Conservation (phyloP, 495 filamentous ascomycete genomes). For the Astrothelium macrocarpum region DNA sequence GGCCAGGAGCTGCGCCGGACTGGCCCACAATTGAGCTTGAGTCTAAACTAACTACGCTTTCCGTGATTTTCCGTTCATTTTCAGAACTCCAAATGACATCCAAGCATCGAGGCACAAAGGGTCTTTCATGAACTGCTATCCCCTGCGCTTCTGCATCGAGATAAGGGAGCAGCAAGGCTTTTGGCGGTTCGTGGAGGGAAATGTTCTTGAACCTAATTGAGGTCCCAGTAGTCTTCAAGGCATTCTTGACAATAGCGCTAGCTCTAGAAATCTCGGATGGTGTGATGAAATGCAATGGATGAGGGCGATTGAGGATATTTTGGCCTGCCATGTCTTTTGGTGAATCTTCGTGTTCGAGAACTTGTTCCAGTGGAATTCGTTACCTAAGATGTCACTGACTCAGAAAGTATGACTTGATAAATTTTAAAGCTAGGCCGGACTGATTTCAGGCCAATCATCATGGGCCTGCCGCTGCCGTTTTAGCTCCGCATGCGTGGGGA, state of each 20-base stretch:
- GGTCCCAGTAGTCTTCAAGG: not conserved
- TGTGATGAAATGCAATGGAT: not conserved
- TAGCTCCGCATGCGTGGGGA: too few relatives aligned
- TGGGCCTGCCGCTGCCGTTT: too few relatives aligned
- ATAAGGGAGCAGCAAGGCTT: slow-evolving; percentile 16
- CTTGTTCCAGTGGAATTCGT: not conserved
- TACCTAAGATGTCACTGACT: too few relatives aligned
- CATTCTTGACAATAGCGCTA: not conserved
- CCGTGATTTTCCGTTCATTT: slow-evolving; percentile 10
- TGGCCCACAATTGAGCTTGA: slow-evolving; percentile 8
- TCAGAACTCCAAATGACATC: slow-evolving; percentile 12
- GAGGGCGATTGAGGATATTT: not conserved
- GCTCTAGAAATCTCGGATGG: not conserved
- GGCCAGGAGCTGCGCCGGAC: not conserved
- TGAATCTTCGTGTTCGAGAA: too few relatives aligned
- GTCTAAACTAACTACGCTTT: slow-evolving; percentile 14
- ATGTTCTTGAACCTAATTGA: slow-evolving; percentile 16
- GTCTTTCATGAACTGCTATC: slow-evolving; percentile 2
- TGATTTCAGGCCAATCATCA: too few relatives aligned
- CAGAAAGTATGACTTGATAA: too few relatives aligned
- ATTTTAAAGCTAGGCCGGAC: too few relatives aligned
- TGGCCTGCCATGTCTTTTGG: too few relatives aligned
- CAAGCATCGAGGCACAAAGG: slow-evolving; percentile 15
- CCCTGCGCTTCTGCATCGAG: slow-evolving; percentile 18
- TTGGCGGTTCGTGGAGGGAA: slow-evolving; percentile 18